phyloP scores from a whole-genome alignment of 2,329 filamentous ascomycete species.

The Dothistroma septosporum region DNA sequence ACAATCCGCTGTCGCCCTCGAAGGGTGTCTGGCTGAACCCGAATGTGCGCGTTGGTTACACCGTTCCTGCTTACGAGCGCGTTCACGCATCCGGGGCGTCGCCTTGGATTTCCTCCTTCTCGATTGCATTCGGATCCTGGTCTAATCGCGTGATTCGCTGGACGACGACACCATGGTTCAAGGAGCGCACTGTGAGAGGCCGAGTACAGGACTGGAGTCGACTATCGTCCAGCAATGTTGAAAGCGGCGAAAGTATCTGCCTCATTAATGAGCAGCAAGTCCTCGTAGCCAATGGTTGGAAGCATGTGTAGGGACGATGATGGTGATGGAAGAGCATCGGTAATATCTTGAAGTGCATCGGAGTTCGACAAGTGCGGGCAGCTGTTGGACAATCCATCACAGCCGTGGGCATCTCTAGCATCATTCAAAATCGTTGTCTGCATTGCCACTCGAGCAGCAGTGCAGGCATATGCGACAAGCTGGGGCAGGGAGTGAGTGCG shows the following conservation, averaged over 20 bases:
- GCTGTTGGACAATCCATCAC: not conserved
- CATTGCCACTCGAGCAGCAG: constrained; percentile 8
- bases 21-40: constrained; percentile 66
- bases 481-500: not conserved
- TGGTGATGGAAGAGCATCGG: constrained; percentile 26
- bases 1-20: constrained; percentile 55
- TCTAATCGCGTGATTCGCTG: constrained; percentile 52
- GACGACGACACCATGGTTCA: constrained; percentile 35
- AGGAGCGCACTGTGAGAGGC: constrained; percentile 27
- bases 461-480: not conserved
- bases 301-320: constrained; percentile 20
- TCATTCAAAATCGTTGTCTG: constrained; percentile 3
- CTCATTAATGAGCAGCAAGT: constrained; percentile 32
- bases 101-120: constrained; percentile 31
- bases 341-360: constrained; percentile 27
- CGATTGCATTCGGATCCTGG: constrained; percentile 56
- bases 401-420: not conserved
- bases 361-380: not conserved
- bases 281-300: constrained; percentile 28
- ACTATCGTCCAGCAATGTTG: constrained; percentile 27
- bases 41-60: constrained; percentile 64
- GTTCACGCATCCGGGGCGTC: constrained; percentile 37
- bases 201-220: constrained; percentile 17
- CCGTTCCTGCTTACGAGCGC: constrained; percentile 48
- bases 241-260: constrained; percentile 31